A percentile compares a stretch with the other conserved stretches of the same genome.
These are phyloP conservation scores for Hypomyces perniciosus DNA, from an alignment of 2,329 filamentous ascomycete genomes.

Conservation along the genomic window DNA sequence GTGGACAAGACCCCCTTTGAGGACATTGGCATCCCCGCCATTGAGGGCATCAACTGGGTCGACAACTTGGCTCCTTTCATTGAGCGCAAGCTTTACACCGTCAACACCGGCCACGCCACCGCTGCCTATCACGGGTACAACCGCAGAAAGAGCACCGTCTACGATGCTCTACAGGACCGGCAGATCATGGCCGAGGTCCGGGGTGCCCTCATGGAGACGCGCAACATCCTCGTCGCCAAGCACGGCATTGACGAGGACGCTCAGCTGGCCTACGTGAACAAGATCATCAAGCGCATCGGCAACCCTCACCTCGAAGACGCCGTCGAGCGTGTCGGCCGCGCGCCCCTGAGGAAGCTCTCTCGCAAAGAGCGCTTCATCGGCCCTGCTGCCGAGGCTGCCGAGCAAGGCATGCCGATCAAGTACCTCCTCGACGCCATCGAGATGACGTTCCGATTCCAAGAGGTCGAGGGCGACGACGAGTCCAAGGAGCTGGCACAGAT, in stretches of 20 bases:
- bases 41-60: constrained; percentile 90
- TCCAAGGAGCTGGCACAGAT: constrained; percentile 79
- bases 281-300: constrained; percentile 87
- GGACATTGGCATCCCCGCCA: constrained; percentile 57
- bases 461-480: constrained; percentile 87
- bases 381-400: constrained; percentile 82
- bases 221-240: constrained; percentile 78
- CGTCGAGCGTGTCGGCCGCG: constrained; percentile 91
- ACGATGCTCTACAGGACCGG: constrained; percentile 78
- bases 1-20: constrained; percentile 84
- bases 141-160: constrained; percentile 78
- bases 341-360: constrained; percentile 86
- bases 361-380: constrained; percentile 95
- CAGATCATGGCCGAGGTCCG: constrained; percentile 75
- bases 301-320: constrained; percentile 90
- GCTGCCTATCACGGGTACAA: constrained; percentile 93
- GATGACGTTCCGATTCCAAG: constrained; percentile 92
- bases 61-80: constrained; percentile 90
- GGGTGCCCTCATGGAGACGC: constrained; percentile 77
- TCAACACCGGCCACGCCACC: constrained; percentile 96
- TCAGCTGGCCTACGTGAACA: constrained; percentile 82
- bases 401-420: constrained; percentile 66
- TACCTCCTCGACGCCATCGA: constrained; percentile 78
- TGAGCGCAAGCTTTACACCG: constrained; percentile 98
- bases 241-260: constrained; percentile 69